A percentile compares a stretch with the other conserved stretches of the same genome.
These are phyloP conservation scores for Pichia cactophila DNA, from an alignment of 1,139 yeast species.

Conservation along the genomic window DNA sequence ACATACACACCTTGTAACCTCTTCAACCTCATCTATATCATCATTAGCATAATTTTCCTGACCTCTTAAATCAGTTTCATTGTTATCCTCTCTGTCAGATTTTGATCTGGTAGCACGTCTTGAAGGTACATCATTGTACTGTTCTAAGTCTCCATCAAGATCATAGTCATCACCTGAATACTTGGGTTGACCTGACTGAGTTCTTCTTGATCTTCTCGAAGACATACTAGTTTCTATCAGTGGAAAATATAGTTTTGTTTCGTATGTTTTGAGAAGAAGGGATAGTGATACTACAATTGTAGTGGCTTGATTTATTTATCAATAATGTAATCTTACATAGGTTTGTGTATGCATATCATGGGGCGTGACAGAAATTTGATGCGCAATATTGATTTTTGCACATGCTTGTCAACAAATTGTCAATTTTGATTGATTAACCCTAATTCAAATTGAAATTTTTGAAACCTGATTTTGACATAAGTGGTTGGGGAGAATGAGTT, in stretches of 20 bases:
- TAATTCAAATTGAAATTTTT: too few species aligned
- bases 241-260: too few species aligned
- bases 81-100: constrained; percentile 4
- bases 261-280: too few species aligned
- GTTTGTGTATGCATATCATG: too few species aligned
- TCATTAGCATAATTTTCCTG: constrained; percentile 39
- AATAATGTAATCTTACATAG: too few species aligned
- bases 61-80: constrained; percentile 27
- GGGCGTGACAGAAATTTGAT: too few species aligned
- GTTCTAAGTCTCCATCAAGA: constrained; percentile 11
- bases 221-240: constrained; percentile 15
- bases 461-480: background rate
- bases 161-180: constrained; percentile 13
- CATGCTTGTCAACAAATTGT: too few species aligned
- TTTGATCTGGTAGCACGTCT: constrained; percentile 13
- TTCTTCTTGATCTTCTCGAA: constrained; percentile 26
- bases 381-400: too few species aligned
- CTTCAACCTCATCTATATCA: constrained; percentile 35
- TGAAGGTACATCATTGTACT: constrained; percentile 4
- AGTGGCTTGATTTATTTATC: too few species aligned
- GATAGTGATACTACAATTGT: too few species aligned
- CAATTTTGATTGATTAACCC: too few species aligned
- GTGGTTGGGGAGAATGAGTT: background rate
- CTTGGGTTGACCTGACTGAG: constrained; percentile 11
- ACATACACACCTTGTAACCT: constrained; percentile 85